Conservation (phyloP, 2,329 filamentous ascomycete species). For the Alternaria triticimaculans region DNA sequence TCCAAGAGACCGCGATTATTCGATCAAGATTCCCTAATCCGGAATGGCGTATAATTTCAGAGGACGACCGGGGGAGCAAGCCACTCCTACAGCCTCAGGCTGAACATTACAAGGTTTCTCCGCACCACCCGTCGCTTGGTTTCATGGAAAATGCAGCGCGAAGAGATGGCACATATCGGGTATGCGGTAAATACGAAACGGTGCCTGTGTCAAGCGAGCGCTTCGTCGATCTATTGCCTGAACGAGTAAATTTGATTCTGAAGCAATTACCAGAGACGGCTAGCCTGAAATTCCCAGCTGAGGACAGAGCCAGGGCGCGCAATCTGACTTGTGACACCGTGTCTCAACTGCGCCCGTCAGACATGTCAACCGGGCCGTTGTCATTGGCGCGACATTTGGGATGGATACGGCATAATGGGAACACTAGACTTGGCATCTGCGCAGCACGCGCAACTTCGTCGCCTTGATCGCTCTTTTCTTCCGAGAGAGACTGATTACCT, state of each 20-base stretch:
- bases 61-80: neutral
- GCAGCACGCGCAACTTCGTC: neutral
- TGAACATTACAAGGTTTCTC: neutral
- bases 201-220: constrained; percentile 3
- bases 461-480: neutral
- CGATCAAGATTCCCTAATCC: constrained; percentile 11
- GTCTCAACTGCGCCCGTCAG: neutral
- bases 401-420: neutral
- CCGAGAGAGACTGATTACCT: neutral
- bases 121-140: neutral
- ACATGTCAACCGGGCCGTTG: neutral
- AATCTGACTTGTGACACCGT: neutral
- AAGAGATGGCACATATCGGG: neutral
- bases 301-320: neutral
- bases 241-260: neutral
- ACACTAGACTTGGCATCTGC: neutral
- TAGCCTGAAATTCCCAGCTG: neutral
- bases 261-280: constrained; percentile 1
- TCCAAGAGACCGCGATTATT: constrained; percentile 13
- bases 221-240: neutral
- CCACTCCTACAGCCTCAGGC: neutral
- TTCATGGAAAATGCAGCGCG: neutral
- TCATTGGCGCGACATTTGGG: neutral
- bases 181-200: constrained; percentile 4
- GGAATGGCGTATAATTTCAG: neutral